These are phyloP conservation scores for Scedosporium minutisporum DNA, from an alignment of 2,329 filamentous ascomycete species.

Conservation along the genomic window DNA sequence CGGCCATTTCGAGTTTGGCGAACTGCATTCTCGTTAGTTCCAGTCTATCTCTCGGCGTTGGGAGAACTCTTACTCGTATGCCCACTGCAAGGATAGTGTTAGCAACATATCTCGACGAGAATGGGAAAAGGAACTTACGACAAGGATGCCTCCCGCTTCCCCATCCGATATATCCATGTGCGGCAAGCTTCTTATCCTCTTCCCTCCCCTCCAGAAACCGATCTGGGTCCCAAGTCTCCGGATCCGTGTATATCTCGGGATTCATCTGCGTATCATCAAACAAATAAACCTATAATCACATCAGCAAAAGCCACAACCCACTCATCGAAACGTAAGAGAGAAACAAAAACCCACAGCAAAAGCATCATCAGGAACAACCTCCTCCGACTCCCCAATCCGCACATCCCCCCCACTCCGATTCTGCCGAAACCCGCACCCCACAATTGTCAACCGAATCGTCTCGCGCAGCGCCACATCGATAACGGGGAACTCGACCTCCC, in stretches of 20 bases:
- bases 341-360: constrained; percentile 26
- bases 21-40: constrained; percentile 20
- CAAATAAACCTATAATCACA: constrained; percentile 22
- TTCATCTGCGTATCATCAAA: constrained; percentile 40
- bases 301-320: background rate
- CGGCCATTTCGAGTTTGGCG: constrained; percentile 41
- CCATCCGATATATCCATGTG: constrained; percentile 23
- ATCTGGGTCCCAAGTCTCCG: constrained; percentile 38
- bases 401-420: constrained; percentile 37
- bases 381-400: constrained; percentile 30
- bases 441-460: constrained; percentile 38
- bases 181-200: constrained; percentile 28
- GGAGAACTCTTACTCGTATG: constrained; percentile 3
- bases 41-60: constrained; percentile 2
- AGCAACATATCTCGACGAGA: background rate
- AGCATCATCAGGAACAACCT: constrained; percentile 38
- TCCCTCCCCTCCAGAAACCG: constrained; percentile 35
- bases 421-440: constrained; percentile 39
- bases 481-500: constrained; percentile 44
- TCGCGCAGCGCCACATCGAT: constrained; percentile 44
- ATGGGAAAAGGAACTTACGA: constrained; percentile 13
- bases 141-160: constrained; percentile 26
- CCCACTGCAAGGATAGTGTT: background rate
- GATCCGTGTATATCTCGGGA: constrained; percentile 36
- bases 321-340: background rate